Base-by-base conservation (phyloP, 495 filamentous ascomycete species). In the Astrothelium subdiscretum region DNA sequence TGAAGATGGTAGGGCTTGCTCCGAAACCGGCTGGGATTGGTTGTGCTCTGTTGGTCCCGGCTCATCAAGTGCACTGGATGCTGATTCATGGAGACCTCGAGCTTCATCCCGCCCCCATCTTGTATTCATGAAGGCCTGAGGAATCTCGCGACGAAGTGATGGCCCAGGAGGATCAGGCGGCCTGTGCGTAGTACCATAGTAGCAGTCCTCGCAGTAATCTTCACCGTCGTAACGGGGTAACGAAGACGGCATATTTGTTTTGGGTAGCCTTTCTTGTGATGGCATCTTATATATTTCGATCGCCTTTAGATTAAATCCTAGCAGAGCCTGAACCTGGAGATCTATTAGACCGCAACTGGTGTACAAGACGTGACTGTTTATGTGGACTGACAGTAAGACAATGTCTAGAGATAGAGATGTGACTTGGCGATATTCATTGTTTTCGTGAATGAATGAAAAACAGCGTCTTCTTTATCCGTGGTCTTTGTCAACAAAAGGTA, bases 51-150 rank as follows among this genome's bases (percentile, higher is more conserved):
- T 11, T 3, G 48, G 48, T 5, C 48, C 26, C 6, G 6, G 20
- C 6, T 20, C 57, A 13, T 31, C 32, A 60, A 15, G 3, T 58
- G 24, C 24, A n/a, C 18, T 24, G 18, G n/a, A 11, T 4, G 18
- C 12, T 12, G 15, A 20, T 48, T 22, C 13, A 48, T 61, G 35
- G 32, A 8, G 24, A 61, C 51, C 59, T 13, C 32, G 22, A 18
- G 51, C 31, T 31, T 51, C 43, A n/a, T 51, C 24, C 12, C 42
- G 38, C 4, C 59, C 59, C 42, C 43, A 61, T 29, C 18, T 15
- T 18, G 59, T 61, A 15, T 61, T 61, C 5, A 38, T 27, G 24
- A 61, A 61, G 11, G 59, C 42, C 42, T 31, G 59, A 22, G 59
- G 59, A 22, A 61, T 61, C 18, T 52, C 29, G 8, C 42, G 59